Percentiles rank a stretch among this genome's conserved stretches.
Conservation (phyloP, 768 basidiomycete genomes). For the Lepiota subincarnata region DNA sequence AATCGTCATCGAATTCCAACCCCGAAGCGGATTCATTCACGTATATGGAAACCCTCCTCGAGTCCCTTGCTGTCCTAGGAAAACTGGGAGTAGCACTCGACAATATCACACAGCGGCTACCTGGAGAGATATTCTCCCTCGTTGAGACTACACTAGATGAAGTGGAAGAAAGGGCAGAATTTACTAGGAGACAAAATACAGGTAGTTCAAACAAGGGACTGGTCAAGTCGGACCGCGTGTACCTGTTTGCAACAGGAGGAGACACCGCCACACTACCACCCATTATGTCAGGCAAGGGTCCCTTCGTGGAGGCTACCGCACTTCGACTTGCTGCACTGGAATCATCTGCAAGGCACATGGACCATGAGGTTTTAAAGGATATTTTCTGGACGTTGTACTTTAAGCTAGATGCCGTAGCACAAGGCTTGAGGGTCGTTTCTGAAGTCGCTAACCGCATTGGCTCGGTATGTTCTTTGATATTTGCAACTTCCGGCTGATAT, state of each 20-base stretch:
- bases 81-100: conserved; percentile 84
- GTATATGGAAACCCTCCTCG: conserved; percentile 89
- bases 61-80: conserved; percentile 89
- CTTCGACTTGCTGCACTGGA: conserved; percentile 73
- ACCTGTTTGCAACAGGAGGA: conserved; percentile 40
- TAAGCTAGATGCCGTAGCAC: conserved; percentile 89
- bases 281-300: conserved; percentile 19
- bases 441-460: conserved; percentile 91
- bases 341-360: conserved; percentile 62
- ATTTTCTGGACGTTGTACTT: conserved; percentile 98
- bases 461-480: conserved; percentile 58
- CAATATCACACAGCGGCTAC: conserved; percentile 74
- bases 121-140: conserved; percentile 77
- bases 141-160: conserved; percentile 88
- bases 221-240: conserved; percentile 46
- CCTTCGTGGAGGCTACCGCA: conserved; percentile 42
- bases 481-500: conserved; percentile 1
- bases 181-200: conserved; percentile 39
- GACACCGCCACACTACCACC: conserved; percentile 20
- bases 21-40: conserved; percentile 92
- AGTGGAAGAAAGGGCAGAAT: conserved; percentile 87
- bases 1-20: conserved; percentile 37
- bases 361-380: conserved; percentile 85
- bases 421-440: conserved; percentile 84
- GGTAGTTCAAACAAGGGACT: conserved; percentile 37